phyloP scores from a whole-genome alignment of 805 yeast species.

The Saccharomycopsis microspora region DNA sequence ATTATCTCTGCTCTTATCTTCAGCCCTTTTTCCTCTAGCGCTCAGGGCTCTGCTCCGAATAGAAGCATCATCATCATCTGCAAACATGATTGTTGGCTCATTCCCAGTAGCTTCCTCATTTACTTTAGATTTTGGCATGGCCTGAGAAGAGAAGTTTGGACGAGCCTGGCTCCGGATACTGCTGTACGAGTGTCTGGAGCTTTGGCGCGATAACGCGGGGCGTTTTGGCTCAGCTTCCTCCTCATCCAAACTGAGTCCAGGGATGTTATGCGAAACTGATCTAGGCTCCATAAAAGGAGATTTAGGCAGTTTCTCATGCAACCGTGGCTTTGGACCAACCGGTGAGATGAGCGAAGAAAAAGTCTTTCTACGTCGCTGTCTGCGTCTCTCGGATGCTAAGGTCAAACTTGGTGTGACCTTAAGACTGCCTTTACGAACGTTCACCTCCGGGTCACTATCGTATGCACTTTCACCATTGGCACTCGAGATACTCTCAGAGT shows the following conservation, averaged over 20 bases:
- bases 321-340: too few relatives aligned
- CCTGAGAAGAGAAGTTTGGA: constrained; percentile 61
- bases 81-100: constrained; percentile 51
- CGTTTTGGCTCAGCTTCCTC: constrained; percentile 1
- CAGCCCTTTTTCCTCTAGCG: neutral
- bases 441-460: constrained; percentile 15
- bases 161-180: constrained; percentile 24
- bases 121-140: constrained; percentile 57
- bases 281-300: constrained; percentile 10
- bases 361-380: constrained; percentile 12
- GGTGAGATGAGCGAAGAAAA: constrained; percentile 1
- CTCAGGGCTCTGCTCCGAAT: constrained; percentile 4
- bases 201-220: constrained; percentile 15
- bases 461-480: constrained; percentile 3
- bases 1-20: constrained; percentile 1
- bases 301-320: constrained; percentile 8
- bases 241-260: constrained; percentile 6
- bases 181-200: constrained; percentile 15
- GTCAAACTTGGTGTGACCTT: neutral
- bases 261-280: neutral
- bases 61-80: constrained; percentile 14
- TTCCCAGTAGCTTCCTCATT: constrained; percentile 59
- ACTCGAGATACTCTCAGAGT: constrained; percentile 19
- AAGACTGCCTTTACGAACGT: neutral
- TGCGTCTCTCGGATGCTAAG: constrained; percentile 3